These are phyloP conservation scores for Trichoderma endophyticum DNA, from an alignment of 2,329 filamentous ascomycete species.

Conservation along the genomic window DNA sequence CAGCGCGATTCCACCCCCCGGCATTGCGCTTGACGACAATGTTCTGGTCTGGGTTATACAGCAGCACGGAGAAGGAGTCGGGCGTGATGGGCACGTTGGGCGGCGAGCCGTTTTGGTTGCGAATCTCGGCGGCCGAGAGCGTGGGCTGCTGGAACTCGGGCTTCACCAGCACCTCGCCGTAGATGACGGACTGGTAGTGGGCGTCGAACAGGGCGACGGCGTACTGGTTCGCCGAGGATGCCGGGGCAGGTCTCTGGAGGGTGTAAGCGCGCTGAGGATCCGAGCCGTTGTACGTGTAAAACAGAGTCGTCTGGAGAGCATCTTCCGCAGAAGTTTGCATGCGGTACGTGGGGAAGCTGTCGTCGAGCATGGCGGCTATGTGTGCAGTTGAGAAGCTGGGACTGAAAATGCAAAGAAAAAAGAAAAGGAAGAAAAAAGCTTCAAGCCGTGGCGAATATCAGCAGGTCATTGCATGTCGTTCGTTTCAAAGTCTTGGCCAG, in stretches of 20 bases:
- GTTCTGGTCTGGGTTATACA: slow-evolving; percentile 92
- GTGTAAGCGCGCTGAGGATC: slow-evolving; percentile 77
- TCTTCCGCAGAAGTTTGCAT: slow-evolving; percentile 52
- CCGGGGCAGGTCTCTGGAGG: slow-evolving; percentile 69
- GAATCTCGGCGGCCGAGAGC: slow-evolving; percentile 76
- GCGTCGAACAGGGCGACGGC: slow-evolving; percentile 82
- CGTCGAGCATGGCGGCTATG: slow-evolving; percentile 69
- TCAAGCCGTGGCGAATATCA: not conserved
- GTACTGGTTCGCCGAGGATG: slow-evolving; percentile 76
- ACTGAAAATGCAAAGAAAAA: not conserved
- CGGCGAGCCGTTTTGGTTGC: slow-evolving; percentile 63
- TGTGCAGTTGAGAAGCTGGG: not conserved
- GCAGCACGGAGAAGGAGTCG: slow-evolving; percentile 74
- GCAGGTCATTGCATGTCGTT: not conserved
- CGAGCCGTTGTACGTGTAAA: slow-evolving; percentile 69
- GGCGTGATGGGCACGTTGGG: slow-evolving; percentile 65
- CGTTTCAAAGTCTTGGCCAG: slow-evolving; percentile 4
- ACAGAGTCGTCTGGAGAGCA: slow-evolving; percentile 55
- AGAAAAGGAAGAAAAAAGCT: not conserved
- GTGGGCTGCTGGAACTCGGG: slow-evolving; percentile 84
- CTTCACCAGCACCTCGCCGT: slow-evolving; percentile 77
- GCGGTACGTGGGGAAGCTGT: slow-evolving; percentile 77
- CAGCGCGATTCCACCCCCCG: slow-evolving; percentile 74
- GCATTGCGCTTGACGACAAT: slow-evolving; percentile 67
- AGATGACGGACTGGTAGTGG: slow-evolving; percentile 75